Base-by-base conservation (phyloP, 1,284 basidiomycete species). In the Ustilago xerochloae region DNA sequence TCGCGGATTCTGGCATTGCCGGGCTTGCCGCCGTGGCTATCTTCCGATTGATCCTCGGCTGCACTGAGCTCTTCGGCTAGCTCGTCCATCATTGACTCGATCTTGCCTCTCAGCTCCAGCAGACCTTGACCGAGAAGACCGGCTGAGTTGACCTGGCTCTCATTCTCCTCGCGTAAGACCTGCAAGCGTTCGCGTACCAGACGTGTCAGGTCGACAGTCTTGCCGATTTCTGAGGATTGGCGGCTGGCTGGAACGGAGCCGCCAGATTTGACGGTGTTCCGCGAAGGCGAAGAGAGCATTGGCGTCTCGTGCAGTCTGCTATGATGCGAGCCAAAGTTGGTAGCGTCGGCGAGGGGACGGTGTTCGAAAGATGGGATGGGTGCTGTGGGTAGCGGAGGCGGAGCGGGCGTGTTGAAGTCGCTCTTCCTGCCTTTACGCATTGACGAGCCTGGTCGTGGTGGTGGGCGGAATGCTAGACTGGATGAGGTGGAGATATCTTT, bases 51-150 rank as follows among this genome's bases (percentile, higher is more conserved):
- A 18, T 67, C 63, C 28, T 77, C 71, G 24, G 60, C 67, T 16
- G 59, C 60, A 15, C 54, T 69, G 55, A 75, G 68, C 64, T 71
- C 77, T 33, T 79, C 63, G 39, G 71, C 70, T 15, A 79, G 69
- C 49, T 79, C 77, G 43, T 82, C 81, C 58, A 78, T 69, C 43
- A 82, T 48, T 4, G 66, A 67, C 33, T 82, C 79, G 54, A 82
- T 78, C 56, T 69, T 73, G 55, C 54, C 64, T 48, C 77, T 74
- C 32, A 80, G 64, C 24, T 75, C 71, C 13, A 82, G 63, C 24
- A 82, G 58, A 24, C 73, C 79, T 35, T 78, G 75, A n/a, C 81
- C 81, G 8, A 82, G 71, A 16, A 77, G 59, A 47, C 76, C 81
- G 2, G 79, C 81, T 12, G 81, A 80, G 59, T 80, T 73, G 55